Evolutionary conservation across 495 filamentous ascomycete genomes (phyloP), one percentile per base, ranked within the genome.

Genomic region (Aspergillus heteromorphus): DNA sequence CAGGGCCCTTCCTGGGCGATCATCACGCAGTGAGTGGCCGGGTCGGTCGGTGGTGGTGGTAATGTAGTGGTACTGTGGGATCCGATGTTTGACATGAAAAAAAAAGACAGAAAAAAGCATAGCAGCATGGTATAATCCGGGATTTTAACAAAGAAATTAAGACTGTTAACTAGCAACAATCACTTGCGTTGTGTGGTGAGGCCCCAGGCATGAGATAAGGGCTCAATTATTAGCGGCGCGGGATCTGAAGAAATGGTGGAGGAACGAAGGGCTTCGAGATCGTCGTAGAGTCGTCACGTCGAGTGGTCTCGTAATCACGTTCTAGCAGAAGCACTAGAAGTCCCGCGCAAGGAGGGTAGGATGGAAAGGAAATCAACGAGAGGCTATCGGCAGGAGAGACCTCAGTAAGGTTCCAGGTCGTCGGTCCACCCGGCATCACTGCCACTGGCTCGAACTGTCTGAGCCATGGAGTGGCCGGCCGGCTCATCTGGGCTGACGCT

Each of bases 361-460:
- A 57, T 57, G 30, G 41, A 23, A 52, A 43, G 49, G 10, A 27
- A 41, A 14, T 49, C 43, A 41, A 23, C 27, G 25, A 61, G 51
- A 48, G 49, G 31, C 21, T 54, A 38, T 45, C 36, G 31, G 30
- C 42, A n/a, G n/a, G 4, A 29, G 40, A 34, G 19, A 40, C 48
- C 57, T 69, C 63, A 78, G 45, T 78, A 76, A 30, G 73, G 58
- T 51, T 76, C 73, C 53, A 72, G 65, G 17, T 79, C 75, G 53
- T 79, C 78, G 6, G 75, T 74, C 79, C 77, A 80, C 38, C 70
- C 75, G 18, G 55, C 70, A 43, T 79, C 78, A 53, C 77, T 79
- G 34, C 75, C 74, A 30, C 70, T 72, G 29, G 73, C 69, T 49
- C 69, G 65, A 38, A 78, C 59, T 48, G 71, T 65, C 56, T 73